A percentile compares a stretch with the other conserved stretches of the same genome.
phyloP scores from a whole-genome alignment of 352 stramenopile species.

The Pythium aquatile region DNA sequence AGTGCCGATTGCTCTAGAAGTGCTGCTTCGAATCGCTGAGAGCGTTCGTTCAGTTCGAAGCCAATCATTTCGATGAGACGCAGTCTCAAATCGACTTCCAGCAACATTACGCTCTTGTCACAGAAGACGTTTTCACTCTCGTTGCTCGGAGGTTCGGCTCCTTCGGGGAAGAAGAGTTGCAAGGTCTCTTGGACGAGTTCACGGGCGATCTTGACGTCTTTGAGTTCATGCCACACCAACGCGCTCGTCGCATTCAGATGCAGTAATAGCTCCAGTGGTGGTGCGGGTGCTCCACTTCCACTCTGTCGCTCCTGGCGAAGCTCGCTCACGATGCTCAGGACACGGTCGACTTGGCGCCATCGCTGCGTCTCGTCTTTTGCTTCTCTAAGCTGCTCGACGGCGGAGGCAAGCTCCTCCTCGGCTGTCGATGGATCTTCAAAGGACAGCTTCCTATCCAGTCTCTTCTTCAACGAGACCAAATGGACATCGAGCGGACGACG shows the following conservation, averaged over 20 bases:
- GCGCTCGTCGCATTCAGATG: constrained; percentile 49
- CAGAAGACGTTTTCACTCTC: constrained; percentile 14
- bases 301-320: neutral
- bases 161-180: constrained; percentile 37
- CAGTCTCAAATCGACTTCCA: constrained; percentile 55
- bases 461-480: constrained; percentile 59
- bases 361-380: constrained; percentile 45
- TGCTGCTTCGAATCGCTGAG: constrained; percentile 7
- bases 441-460: constrained; percentile 61
- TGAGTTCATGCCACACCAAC: constrained; percentile 44
- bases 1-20: neutral
- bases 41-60: constrained; percentile 32
- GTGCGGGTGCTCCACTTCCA: neutral
- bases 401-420: constrained; percentile 45
- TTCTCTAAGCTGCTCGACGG: constrained; percentile 79
- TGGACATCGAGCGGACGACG: constrained; percentile 62
- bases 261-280: constrained; percentile 29
- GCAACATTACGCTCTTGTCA: constrained; percentile 51
- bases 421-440: constrained; percentile 38
- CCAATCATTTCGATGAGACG: constrained; percentile 51
- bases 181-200: constrained; percentile 32
- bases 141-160: neutral
- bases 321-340: constrained; percentile 11
- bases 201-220: constrained; percentile 22
- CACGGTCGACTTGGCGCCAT: constrained; percentile 22